Evolutionary conservation across 2,329 filamentous ascomycete species (phyloP).

Genomic region (Daldinia sp.): DNA sequence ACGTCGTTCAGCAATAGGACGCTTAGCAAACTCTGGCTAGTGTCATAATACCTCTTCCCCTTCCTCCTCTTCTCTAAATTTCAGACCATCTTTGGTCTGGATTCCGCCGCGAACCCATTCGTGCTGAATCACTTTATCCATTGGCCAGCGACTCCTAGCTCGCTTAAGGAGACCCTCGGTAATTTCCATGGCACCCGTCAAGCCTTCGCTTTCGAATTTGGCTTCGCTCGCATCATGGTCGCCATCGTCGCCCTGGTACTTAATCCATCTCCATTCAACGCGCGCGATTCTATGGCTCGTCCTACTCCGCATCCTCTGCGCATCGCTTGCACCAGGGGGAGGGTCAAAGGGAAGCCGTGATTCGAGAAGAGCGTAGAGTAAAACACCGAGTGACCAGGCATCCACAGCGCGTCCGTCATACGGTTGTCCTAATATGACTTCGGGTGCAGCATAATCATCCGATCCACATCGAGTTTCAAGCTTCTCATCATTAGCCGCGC

Average conservation of each 20-base stretch:
- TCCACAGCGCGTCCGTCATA: constrained; percentile 94
- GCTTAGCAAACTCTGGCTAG: constrained; percentile 2
- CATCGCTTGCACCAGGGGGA: constrained; percentile 79
- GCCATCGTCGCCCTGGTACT: constrained; percentile 82
- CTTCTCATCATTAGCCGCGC: constrained; percentile 84
- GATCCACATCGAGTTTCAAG: constrained; percentile 94
- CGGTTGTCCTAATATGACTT: constrained; percentile 92
- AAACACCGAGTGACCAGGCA: constrained; percentile 92
- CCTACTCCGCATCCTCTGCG: constrained; percentile 77
- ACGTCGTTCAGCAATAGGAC: background rate
- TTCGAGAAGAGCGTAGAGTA: constrained; percentile 93
- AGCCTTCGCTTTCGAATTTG: constrained; percentile 68
- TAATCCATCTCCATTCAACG: constrained; percentile 94
- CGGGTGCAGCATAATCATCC: constrained; percentile 96
- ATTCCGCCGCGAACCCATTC: constrained; percentile 83
- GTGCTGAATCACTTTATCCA: constrained; percentile 75
- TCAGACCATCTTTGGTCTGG: constrained; percentile 67
- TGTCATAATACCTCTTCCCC: constrained; percentile 60
- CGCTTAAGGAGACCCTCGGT: constrained; percentile 87
- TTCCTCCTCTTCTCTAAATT: constrained; percentile 66
- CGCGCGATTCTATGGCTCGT: constrained; percentile 95
- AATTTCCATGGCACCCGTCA: constrained; percentile 79
- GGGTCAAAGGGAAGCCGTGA: constrained; percentile 93
- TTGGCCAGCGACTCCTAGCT: constrained; percentile 77
- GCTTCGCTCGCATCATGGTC: constrained; percentile 77